Percentiles rank a stretch among this genome's conserved stretches.
Evolutionary conservation across 2,329 filamentous ascomycete genomes (phyloP).

Genomic region (Ceratocystis cubensis): DNA sequence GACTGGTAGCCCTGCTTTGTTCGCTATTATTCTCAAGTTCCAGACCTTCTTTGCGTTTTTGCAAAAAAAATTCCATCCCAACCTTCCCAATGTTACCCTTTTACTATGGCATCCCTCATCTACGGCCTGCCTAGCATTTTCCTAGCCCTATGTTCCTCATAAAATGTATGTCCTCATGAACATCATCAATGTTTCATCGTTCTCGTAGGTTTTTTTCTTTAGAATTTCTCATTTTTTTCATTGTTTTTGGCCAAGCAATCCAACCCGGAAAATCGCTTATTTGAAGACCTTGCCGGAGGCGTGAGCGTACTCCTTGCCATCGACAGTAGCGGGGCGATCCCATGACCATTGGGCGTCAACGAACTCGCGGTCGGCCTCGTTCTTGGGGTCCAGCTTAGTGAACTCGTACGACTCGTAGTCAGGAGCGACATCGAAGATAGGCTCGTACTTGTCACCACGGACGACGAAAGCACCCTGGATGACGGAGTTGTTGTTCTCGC

Average conservation of each 20-base stretch:
- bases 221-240: conserved; percentile 20
- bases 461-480: conserved; percentile 90
- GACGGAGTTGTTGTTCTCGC: conserved; percentile 74
- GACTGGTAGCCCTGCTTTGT: conserved; percentile 13
- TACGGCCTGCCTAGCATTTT: conserved; percentile 11
- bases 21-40: conserved; percentile 10
- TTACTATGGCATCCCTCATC: conserved; percentile 12
- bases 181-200: conserved; percentile 18
- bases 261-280: conserved; percentile 41
- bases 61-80: conserved; percentile 7
- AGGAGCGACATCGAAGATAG: conserved; percentile 92
- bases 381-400: conserved; percentile 86
- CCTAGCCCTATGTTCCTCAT: conserved; percentile 21
- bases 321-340: conserved; percentile 68
- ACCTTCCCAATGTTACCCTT: conserved; percentile 9
- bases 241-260: conserved; percentile 21
- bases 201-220: conserved; percentile 15
- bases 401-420: conserved; percentile 96
- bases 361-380: conserved; percentile 71
- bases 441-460: conserved; percentile 73
- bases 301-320: conserved; percentile 81
- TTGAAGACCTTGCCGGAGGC: conserved; percentile 98
- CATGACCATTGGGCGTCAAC: conserved; percentile 82
- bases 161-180: conserved; percentile 21
- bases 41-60: neutral